Evolutionary conservation across 176 grass and related monocot genomes (phyloP), one percentile per base, ranked within the genome.

Genomic region (Eragrostis nindensis): DNA sequence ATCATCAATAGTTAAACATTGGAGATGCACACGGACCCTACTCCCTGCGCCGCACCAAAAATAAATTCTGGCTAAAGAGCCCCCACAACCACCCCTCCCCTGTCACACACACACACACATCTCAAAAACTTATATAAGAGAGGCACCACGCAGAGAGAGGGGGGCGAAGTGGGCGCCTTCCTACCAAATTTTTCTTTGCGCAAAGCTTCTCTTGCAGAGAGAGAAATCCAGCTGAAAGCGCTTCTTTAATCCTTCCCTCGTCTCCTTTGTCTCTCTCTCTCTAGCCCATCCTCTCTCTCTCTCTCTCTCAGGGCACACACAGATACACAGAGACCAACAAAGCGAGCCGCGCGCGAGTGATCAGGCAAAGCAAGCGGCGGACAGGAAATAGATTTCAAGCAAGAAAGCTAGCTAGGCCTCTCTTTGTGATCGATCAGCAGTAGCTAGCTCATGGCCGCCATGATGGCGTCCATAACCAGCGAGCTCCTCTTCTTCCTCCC

Each of bases 401-500:
- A 66, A 29, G 82, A n/a, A n/a, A n/a, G n/a, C n/a, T n/a, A n/a
- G n/a, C n/a, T n/a, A n/a, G n/a, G n/a, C n/a, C n/a, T n/a, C n/a
- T n/a, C n/a, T n/a, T n/a, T n/a, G n/a, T n/a, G n/a, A n/a, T n/a
- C n/a, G n/a, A n/a, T n/a, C n/a, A n/a, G n/a, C n/a, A n/a, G n/a
- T n/a, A n/a, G n/a, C n/a, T 5, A 22, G 78, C 44, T 78, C 21
- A 86, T 83, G 86, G 83, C 26, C 80, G 65, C 85, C 86, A 90
- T 93, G 81, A 86, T 87, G 78, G 77, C 80, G 63, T 82, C 90
- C 71, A 91, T 91, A 50, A 83, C 84, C 48, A 73, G 83, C 81
- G 87, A 91, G 76, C 81, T 90, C 25, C 81, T 91, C 76, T 88
- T 95, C 82, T 87, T 90, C 83, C 79, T 95, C 64, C 87, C 90